Evolutionary conservation across 2,329 filamentous ascomycete genomes (phyloP).

Genomic region (Berkeleyomyces basicola): DNA sequence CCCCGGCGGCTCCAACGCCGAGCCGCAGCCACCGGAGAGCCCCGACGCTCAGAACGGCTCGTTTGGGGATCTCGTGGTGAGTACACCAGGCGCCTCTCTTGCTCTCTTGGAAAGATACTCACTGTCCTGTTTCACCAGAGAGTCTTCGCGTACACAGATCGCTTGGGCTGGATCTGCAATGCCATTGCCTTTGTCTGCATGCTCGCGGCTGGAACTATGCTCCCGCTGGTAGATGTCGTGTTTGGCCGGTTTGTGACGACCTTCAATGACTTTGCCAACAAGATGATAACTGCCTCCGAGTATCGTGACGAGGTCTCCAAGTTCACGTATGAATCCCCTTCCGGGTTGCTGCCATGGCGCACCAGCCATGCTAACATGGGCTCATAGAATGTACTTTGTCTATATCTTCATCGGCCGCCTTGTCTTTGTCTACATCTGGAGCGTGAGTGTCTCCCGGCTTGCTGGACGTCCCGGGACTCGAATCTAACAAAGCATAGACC

Average conservation of each 20-base stretch:
- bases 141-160: conserved; percentile 25
- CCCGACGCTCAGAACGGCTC: neutral
- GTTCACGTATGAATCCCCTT: conserved; percentile 23
- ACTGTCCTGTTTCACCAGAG: conserved; percentile 17
- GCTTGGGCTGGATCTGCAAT: conserved; percentile 23
- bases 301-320: conserved; percentile 35
- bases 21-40: too few species aligned
- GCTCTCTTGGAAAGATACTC: neutral
- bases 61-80: neutral
- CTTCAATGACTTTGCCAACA: conserved; percentile 39
- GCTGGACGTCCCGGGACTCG: neutral
- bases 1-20: too few species aligned
- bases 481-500: conserved; percentile 17
- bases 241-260: conserved; percentile 38
- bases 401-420: conserved; percentile 42
- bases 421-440: conserved; percentile 35
- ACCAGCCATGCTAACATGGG: neutral
- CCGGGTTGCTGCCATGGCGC: neutral
- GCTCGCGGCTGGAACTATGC: conserved; percentile 22
- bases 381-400: conserved; percentile 29
- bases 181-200: conserved; percentile 22
- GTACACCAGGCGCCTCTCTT: neutral
- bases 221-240: conserved; percentile 42
- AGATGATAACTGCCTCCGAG: conserved; percentile 24
- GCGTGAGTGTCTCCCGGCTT: conserved; percentile 22